phyloP scores from a whole-genome alignment of 345 rosid species.

The Melaleuca quinquenervia region DNA sequence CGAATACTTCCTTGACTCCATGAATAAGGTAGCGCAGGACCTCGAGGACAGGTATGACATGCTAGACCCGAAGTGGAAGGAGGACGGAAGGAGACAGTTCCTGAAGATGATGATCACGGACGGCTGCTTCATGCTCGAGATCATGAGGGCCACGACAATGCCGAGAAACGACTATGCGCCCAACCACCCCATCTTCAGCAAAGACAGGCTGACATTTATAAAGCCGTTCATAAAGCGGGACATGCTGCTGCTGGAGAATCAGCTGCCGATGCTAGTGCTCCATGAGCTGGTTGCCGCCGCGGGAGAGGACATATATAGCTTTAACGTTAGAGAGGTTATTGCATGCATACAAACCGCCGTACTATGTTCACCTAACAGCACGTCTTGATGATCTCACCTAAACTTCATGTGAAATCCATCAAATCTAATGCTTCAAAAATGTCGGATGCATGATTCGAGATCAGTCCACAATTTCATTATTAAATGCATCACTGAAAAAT shows the following conservation, averaged over 20 bases:
- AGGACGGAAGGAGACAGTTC: neutral
- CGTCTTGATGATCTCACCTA: neutral
- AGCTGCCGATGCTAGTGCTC: constrained; percentile 29
- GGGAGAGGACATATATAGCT: neutral
- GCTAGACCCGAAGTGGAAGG: neutral
- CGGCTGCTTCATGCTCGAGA: constrained; percentile 41
- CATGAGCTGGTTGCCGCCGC: constrained; percentile 13
- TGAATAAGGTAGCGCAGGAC: neutral
- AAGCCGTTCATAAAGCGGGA: constrained; percentile 29
- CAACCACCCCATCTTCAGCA: constrained; percentile 33
- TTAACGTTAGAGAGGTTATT: neutral
- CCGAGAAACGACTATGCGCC: constrained; percentile 10
- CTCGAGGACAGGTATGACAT: neutral
- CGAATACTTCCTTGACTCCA: neutral
- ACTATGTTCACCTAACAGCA: no score
- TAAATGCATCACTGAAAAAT: neutral
- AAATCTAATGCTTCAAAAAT: neutral
- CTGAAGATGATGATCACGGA: constrained; percentile 34
- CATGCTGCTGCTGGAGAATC: constrained; percentile 50
- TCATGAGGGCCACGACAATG: constrained; percentile 3
- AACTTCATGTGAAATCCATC: no score
- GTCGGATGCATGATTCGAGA: neutral
- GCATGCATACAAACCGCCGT: accelerated
- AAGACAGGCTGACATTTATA: constrained; percentile 20
- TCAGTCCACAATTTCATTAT: neutral